Conservation (phyloP, 768 basidiomycete genomes). For the Gloeostereum incarnatum region DNA sequence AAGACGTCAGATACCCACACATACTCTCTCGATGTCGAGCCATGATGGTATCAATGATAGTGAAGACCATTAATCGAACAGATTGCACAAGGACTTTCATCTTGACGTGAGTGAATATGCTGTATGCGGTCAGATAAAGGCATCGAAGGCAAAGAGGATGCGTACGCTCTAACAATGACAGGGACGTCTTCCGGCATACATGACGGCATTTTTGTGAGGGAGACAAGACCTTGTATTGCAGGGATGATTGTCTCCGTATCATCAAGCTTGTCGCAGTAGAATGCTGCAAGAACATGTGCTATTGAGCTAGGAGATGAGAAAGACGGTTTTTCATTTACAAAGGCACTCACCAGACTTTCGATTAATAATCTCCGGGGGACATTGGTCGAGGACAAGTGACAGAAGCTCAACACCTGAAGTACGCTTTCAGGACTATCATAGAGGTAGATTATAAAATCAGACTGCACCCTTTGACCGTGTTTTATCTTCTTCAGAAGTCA, state of each 20-base stretch:
- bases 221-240: slow-evolving; percentile 65
- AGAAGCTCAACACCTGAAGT: slow-evolving; percentile 75
- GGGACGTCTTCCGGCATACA: slow-evolving; percentile 60
- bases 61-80: slow-evolving; percentile 73
- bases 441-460: not conserved
- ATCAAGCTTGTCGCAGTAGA: slow-evolving; percentile 81
- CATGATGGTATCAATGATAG: slow-evolving; percentile 71
- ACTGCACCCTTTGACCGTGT: slow-evolving; percentile 69
- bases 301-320: slow-evolving; percentile 8
- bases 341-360: slow-evolving; percentile 67
- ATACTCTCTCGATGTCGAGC: slow-evolving; percentile 59
- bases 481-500: slow-evolving; percentile 79
- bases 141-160: not conserved
- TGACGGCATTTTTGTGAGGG: slow-evolving; percentile 51
- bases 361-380: slow-evolving; percentile 57
- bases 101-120: slow-evolving; percentile 68
- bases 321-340: not conserved
- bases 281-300: slow-evolving; percentile 79
- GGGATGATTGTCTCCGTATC: slow-evolving; percentile 81
- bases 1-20: slow-evolving; percentile 12
- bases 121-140: slow-evolving; percentile 19
- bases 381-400: slow-evolving; percentile 55
- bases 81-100: slow-evolving; percentile 81
- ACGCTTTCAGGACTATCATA: slow-evolving; percentile 7
- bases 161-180: slow-evolving; percentile 53